Evolutionary conservation across 257 asterid genomes (phyloP), one percentile per base, ranked within the genome.

Genomic region (Linaria vulgaris): DNA sequence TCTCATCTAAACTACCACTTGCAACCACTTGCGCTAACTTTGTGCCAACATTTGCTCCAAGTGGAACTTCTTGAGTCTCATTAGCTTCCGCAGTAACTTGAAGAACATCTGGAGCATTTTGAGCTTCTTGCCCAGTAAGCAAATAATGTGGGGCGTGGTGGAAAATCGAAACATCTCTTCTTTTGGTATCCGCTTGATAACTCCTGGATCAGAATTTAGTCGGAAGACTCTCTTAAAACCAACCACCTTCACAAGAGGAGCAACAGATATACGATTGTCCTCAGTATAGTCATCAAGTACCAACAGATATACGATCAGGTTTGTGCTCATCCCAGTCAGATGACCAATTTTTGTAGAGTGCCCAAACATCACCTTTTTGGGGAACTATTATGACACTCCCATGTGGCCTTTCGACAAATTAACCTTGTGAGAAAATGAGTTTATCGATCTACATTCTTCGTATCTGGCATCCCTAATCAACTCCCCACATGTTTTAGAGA

Each of bases 101-200:
- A 63, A 88, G 82, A 61, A 88, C 90, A 59, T 77, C 68, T 5
- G 94, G 96, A 22, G 82, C 77, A 63, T 80, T 70, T 48, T 19
- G 58, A 53, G 79, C 95, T 76, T 88, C 92, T 50, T 70, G 59
- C 24, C 88, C 79, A 0, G 86, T 71, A 27, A 88, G 96, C 77
- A 68, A 46, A 72, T 77, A 78, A 38, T 63, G 37, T 1, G 96
- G 94, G 56, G 86, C 94, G 76, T 67, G 74, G 61, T 88, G 96
- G 96, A 88, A 62, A 88, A 82, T 15, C 91, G 79, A 24, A 88
- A 73, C 84, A 88, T 86, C 67, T 88, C 96, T 81, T 78, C 86
- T 66, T 71, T 84, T 0, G 88, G 76, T 61, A 86, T 79, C 67
- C 53, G 69, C 76, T 44, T 74, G 49, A 78, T 69, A 66, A 38